Base-by-base conservation (phyloP, 2,329 filamentous ascomycete genomes). In the Talaromyces sp. region DNA sequence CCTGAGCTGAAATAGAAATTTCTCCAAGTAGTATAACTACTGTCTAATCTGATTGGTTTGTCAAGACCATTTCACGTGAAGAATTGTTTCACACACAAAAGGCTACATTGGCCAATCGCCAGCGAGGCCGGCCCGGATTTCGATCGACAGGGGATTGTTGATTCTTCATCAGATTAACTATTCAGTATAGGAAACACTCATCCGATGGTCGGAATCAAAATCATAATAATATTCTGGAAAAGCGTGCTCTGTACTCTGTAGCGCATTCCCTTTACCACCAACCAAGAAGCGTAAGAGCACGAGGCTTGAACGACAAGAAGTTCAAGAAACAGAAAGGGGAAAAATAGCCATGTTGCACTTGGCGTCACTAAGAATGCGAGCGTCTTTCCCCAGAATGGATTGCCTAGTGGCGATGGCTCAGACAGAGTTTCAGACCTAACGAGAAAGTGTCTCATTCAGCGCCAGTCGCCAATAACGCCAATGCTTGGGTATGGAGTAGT, bases 281-380 rank as follows among this genome's bases (percentile, higher is more conserved):
- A 25, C 45, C 45, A 48, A 35, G 28, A 48, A 48, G 25, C 45
- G 33, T 19, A 48, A 48, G 45, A 48, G 10, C 33, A 48, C 45
- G 45, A 48, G 45, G 45, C 45, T 48, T 48, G 39, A 21, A 10
- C 1, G 39, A 17, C 17, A 17, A 17, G 45, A 48, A 9, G 21
- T 7, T 17, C 17, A 17, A 17, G 28, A 48, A 3, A 21, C 2
- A 19, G 17, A 33, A 19, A 28, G 28, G 17, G 17, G 45, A 33
- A 48, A 33, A 19, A 19, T 28, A 35, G 28, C 45, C 45, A 48
- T 35, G 45, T 13, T 33, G 25, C 45, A 17, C 45, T 48, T 48
- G 45, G 45, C 45, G 45, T 48, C 45, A 48, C 33, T 4, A 48
- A 33, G 45, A 48, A 48, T 48, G 45, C 45, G 15, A 33, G 45